Conservation (phyloP, 345 rosid genomes). For the Bruguiera parviflora region DNA sequence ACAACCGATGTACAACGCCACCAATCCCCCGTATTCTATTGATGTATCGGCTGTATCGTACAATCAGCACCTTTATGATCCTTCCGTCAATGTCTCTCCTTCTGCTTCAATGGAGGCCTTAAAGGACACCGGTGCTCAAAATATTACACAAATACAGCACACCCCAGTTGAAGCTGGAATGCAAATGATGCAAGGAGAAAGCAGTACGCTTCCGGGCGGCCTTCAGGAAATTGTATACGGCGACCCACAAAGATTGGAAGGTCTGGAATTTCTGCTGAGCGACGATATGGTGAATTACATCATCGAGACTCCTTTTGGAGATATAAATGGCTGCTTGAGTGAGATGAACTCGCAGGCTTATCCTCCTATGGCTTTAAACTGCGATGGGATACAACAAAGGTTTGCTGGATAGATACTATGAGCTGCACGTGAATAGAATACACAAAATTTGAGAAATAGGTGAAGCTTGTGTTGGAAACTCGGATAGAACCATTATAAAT, state of each 20-base stretch:
- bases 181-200: constrained; percentile 29
- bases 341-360: constrained; percentile 24
- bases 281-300: constrained; percentile 22
- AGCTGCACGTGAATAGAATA: constrained; percentile 8
- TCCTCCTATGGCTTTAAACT: constrained; percentile 21
- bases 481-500: constrained; percentile 32
- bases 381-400: constrained; percentile 29
- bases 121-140: constrained; percentile 5
- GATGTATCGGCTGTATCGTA: constrained; percentile 10
- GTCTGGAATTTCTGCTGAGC: constrained; percentile 41
- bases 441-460: constrained; percentile 3
- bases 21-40: constrained; percentile 19
- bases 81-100: constrained; percentile 15
- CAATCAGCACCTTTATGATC: constrained; percentile 21
- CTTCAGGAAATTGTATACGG: constrained; percentile 24
- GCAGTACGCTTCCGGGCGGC: constrained; percentile 23
- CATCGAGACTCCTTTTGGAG: constrained; percentile 13
- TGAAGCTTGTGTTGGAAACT: constrained; percentile 14
- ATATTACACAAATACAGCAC: constrained; percentile 17
- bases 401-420: constrained; percentile 20
- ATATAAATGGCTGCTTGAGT: constrained; percentile 22
- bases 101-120: constrained; percentile 25
- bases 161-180: constrained; percentile 15
- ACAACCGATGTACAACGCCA: constrained; percentile 10
- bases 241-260: constrained; percentile 35